Evolutionary conservation across 208 protist genomes (phyloP).

Genomic region (Leptomonas seymouri): DNA sequence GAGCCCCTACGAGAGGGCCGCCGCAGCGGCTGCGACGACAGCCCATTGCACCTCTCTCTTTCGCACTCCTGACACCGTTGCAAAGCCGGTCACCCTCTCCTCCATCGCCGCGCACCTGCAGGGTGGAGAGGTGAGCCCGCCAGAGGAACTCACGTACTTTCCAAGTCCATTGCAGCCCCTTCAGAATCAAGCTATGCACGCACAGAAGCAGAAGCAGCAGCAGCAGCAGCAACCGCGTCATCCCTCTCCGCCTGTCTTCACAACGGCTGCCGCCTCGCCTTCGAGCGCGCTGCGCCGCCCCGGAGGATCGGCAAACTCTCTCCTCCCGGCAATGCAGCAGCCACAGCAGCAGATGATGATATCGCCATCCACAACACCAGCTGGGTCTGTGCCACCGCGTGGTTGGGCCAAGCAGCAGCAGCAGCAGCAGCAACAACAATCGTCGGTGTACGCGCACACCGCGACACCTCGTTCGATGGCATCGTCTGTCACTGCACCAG

Average conservation of each 20-base stretch:
- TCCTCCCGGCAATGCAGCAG: constrained; percentile 1
- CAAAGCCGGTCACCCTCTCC: constrained; percentile 29
- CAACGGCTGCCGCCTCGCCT: constrained; percentile 6
- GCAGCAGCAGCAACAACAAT: constrained; percentile 5
- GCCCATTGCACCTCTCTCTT: constrained; percentile 4
- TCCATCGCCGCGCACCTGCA: constrained; percentile 31
- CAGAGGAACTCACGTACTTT: not conserved
- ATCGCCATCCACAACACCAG: not conserved
- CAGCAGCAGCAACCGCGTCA: constrained; percentile 15
- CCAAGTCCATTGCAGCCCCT: no score
- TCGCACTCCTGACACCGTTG: constrained; percentile 22
- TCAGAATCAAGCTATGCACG: not conserved
- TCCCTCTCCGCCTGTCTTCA: constrained; percentile 19
- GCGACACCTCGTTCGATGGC: not conserved
- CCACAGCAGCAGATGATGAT: not conserved
- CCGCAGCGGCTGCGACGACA: constrained; percentile 9
- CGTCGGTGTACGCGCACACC: constrained; percentile 4
- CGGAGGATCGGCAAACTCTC: not conserved
- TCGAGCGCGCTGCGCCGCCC: not conserved
- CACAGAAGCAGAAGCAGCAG: not conserved
- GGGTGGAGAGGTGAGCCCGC: constrained; percentile 1
- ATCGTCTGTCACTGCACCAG: not conserved
- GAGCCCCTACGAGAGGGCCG: constrained; percentile 20
- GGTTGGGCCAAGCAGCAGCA: constrained; percentile 1
- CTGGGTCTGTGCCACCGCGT: not conserved